These are phyloP conservation scores for Graphiopsis chlorocephala DNA, from an alignment of 2,329 filamentous ascomycete species.

Conservation along the genomic window DNA sequence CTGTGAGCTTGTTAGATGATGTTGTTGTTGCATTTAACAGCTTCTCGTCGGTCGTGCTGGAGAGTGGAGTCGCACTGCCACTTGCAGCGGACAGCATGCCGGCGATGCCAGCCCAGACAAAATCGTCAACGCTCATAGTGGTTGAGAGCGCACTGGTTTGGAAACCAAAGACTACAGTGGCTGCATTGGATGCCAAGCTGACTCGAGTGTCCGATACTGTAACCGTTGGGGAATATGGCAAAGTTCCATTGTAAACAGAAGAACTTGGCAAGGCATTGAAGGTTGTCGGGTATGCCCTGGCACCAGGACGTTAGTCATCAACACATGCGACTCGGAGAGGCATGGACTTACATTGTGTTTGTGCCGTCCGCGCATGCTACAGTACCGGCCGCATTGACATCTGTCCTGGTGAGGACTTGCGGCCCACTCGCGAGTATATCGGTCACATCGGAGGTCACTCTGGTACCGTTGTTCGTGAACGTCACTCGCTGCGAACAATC, in stretches of 20 bases:
- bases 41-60: neutral
- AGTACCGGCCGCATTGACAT: constrained; percentile 10
- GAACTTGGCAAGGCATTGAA: neutral
- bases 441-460: neutral
- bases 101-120: constrained; percentile 6
- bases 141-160: neutral
- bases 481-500: neutral
- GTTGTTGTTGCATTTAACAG: neutral
- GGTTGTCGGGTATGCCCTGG: neutral
- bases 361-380: constrained; percentile 3
- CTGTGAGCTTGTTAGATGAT: no score
- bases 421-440: neutral
- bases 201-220: constrained; percentile 30
- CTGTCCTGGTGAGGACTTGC: constrained; percentile 8
- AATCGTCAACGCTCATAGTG: neutral
- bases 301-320: neutral
- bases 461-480: neutral
- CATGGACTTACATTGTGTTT: neutral
- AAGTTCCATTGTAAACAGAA: neutral
- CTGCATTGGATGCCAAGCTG: constrained; percentile 4
- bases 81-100: neutral
- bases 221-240: constrained; percentile 21
- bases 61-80: neutral
- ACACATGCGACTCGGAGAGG: neutral
- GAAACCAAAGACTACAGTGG: neutral